Evolutionary conservation across 257 asterid species (phyloP).

Genomic region (Scutellaria galericulata): DNA sequence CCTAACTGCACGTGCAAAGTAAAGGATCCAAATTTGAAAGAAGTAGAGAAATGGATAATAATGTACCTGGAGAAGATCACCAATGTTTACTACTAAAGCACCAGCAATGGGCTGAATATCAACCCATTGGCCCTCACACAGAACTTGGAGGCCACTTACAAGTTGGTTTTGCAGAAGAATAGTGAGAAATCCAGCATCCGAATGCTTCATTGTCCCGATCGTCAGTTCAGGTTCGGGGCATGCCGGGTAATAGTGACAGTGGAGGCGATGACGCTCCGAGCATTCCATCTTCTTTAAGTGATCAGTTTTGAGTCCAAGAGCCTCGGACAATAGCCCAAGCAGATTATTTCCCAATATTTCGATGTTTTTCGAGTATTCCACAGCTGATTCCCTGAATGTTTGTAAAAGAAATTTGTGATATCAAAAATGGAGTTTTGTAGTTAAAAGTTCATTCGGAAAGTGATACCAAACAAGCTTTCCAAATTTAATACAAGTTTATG

Average conservation of each 20-base stretch:
- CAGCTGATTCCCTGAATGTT: constrained; percentile 31
- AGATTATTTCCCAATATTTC: constrained; percentile 33
- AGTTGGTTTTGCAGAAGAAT: constrained; percentile 43
- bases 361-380: constrained; percentile 37
- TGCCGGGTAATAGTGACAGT: constrained; percentile 46
- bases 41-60: neutral
- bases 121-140: constrained; percentile 41
- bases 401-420: too few relatives aligned
- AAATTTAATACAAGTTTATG: too few relatives aligned
- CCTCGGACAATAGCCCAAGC: constrained; percentile 36
- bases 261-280: constrained; percentile 38
- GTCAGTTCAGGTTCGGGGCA: constrained; percentile 50
- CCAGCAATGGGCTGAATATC: constrained; percentile 43
- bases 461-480: too few relatives aligned
- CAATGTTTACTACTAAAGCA: too few relatives aligned
- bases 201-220: constrained; percentile 41
- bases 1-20: too few relatives aligned
- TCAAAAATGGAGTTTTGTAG: too few relatives aligned
- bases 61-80: constrained; percentile 51
- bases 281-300: constrained; percentile 44
- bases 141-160: constrained; percentile 42
- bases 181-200: constrained; percentile 49
- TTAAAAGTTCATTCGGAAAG: too few relatives aligned
- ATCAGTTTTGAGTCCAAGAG: constrained; percentile 37
- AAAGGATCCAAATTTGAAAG: neutral